These are phyloP conservation scores for Balakata baccata DNA, from an alignment of 345 rosid genomes.

Conservation along the genomic window DNA sequence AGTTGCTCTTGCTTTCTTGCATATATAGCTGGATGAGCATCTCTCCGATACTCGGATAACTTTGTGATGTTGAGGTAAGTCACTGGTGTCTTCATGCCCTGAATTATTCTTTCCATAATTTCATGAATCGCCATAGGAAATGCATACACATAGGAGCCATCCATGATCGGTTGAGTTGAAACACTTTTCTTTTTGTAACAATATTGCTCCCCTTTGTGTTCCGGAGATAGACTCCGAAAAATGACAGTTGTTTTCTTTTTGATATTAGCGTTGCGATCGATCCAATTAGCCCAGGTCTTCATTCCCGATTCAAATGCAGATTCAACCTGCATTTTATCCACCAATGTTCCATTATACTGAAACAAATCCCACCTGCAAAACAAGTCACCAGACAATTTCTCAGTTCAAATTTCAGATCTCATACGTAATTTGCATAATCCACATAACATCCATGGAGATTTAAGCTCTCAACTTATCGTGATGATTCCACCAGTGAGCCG, in stretches of 20 bases:
- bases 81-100: constrained; percentile 33
- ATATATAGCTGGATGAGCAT: constrained; percentile 51
- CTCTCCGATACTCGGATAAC: constrained; percentile 37
- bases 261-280: constrained; percentile 31
- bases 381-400: neutral
- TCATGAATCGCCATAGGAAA: constrained; percentile 26
- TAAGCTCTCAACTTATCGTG: constrained; percentile 23
- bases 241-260: constrained; percentile 31
- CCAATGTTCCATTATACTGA: constrained; percentile 26
- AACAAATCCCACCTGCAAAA: constrained; percentile 46
- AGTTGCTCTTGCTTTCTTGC: constrained; percentile 24
- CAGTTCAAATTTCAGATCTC: neutral
- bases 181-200: constrained; percentile 26
- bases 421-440: neutral
- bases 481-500: constrained; percentile 56
- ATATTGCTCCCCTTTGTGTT: constrained; percentile 33
- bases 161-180: constrained; percentile 28
- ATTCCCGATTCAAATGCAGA: constrained; percentile 36
- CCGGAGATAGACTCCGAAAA: constrained; percentile 48
- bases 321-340: constrained; percentile 34
- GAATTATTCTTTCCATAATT: constrained; percentile 26
- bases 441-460: neutral
- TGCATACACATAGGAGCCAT: constrained; percentile 19
- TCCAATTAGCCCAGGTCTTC: constrained; percentile 49
- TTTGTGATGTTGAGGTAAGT: constrained; percentile 40